A percentile compares a stretch with the other conserved stretches of the same genome.
These are phyloP conservation scores for Kockiozyma suomiensis DNA, from an alignment of 805 yeast genomes.

Conservation along the genomic window DNA sequence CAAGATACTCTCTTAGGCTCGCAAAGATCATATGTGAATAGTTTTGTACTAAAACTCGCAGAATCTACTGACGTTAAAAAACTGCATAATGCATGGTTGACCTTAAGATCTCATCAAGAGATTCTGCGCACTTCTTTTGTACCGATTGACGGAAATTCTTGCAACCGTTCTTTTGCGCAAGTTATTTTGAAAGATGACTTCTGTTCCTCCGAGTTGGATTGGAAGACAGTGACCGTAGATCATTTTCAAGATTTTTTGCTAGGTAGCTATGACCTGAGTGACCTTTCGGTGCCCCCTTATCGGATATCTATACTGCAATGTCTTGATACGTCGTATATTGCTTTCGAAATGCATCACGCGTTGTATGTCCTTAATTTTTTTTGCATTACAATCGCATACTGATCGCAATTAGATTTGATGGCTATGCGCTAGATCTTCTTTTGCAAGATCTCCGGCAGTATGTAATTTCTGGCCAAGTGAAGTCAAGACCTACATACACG, in stretches of 20 bases:
- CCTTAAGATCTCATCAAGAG: constrained; percentile 5
- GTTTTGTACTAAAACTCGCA: constrained; percentile 18
- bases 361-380: constrained; percentile 16
- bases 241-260: neutral
- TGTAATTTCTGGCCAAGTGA: neutral
- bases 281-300: constrained; percentile 12
- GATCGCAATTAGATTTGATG: constrained; percentile 27
- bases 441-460: constrained; percentile 9
- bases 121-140: constrained; percentile 32
- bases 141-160: constrained; percentile 9
- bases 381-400: neutral
- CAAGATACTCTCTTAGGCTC: constrained; percentile 28
- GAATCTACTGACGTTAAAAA: neutral
- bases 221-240: neutral
- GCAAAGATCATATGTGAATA: constrained; percentile 17
- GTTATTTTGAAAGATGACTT: constrained; percentile 4
- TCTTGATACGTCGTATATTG: neutral
- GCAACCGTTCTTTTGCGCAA: constrained; percentile 24
- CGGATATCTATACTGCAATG: neutral
- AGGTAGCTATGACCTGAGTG: neutral
- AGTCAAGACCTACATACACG: constrained; percentile 6
- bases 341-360: constrained; percentile 29
- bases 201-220: neutral
- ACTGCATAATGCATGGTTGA: constrained; percentile 14
- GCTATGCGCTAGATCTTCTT: constrained; percentile 23